These are phyloP conservation scores for Anthracocystis panici-leucophaei DNA, from an alignment of 1,284 basidiomycete genomes.

Conservation along the genomic window DNA sequence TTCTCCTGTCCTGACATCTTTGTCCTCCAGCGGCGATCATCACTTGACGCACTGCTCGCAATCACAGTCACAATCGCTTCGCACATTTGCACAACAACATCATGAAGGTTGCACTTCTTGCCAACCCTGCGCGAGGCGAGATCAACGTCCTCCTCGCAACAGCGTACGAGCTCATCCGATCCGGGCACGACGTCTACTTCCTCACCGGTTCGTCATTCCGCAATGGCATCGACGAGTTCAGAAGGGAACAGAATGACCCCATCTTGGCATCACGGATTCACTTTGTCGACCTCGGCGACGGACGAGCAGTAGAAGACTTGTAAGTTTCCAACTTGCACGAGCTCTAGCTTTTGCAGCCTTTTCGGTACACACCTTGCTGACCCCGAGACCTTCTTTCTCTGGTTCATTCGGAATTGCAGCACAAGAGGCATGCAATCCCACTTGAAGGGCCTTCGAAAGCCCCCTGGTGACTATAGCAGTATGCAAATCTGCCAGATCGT, in stretches of 20 bases:
- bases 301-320: slow-evolving; percentile 37
- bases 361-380: background rate
- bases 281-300: slow-evolving; percentile 24
- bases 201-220: slow-evolving; percentile 39
- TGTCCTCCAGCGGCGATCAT: background rate
- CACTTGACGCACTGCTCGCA: background rate
- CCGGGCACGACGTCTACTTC: slow-evolving; percentile 34
- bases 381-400: background rate
- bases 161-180: slow-evolving; percentile 33
- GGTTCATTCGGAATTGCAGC: background rate
- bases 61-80: background rate
- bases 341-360: background rate
- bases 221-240: slow-evolving; percentile 28
- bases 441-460: slow-evolving; percentile 30
- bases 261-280: slow-evolving; percentile 23
- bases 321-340: background rate
- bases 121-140: slow-evolving; percentile 48
- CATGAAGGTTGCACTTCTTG: slow-evolving; percentile 49
- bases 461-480: slow-evolving; percentile 35
- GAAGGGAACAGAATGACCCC: slow-evolving; percentile 22
- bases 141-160: slow-evolving; percentile 51
- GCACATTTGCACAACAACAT: background rate
- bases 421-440: slow-evolving; percentile 34
- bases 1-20: background rate
- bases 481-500: slow-evolving; percentile 34